Conservation (phyloP, 164 flowering plant species). For the Cinnamomum chago region DNA sequence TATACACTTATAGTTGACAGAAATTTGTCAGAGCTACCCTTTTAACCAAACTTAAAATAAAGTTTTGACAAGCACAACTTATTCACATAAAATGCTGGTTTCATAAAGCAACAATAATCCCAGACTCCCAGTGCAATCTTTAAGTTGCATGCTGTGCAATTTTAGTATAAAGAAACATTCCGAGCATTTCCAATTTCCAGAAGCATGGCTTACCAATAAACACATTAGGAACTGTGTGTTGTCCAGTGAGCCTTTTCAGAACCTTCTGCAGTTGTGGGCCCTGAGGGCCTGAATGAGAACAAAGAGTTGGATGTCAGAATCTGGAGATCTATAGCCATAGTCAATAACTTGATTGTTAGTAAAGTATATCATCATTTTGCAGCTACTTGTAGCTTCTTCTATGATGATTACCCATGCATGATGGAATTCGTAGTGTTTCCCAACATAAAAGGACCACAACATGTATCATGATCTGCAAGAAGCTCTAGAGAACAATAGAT, state of each 20-base stretch:
- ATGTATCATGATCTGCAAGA: no score
- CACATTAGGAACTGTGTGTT: conserved; percentile 92
- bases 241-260: conserved; percentile 90
- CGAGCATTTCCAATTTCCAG: conserved; percentile 2
- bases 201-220: conserved; percentile 60
- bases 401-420: background rate
- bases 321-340: background rate
- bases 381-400: background rate
- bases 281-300: conserved; percentile 64
- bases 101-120: background rate
- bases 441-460: background rate
- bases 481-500: no score
- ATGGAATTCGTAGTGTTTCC: background rate
- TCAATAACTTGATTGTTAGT: background rate
- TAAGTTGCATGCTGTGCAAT: background rate
- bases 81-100: background rate
- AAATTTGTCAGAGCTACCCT: background rate
- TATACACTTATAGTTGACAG: background rate
- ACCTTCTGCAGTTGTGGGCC: conserved; percentile 91
- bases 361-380: background rate
- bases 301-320: background rate
- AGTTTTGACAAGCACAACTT: background rate
- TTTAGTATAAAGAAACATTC: background rate
- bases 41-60: background rate
- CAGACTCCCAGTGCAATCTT: background rate